Evolutionary conservation across 345 rosid species (phyloP).

Genomic region (Hibiscus syriacus): DNA sequence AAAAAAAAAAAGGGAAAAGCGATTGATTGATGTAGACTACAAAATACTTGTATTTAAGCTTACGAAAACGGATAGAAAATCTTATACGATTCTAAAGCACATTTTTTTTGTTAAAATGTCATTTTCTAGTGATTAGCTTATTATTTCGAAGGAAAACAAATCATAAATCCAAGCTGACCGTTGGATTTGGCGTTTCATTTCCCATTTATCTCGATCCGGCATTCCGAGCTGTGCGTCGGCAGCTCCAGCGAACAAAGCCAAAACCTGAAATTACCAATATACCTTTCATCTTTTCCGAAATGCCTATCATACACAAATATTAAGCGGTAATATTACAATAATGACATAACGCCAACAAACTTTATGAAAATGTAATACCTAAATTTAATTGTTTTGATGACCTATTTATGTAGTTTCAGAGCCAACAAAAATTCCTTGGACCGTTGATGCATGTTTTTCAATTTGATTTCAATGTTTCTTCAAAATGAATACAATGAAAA

Average conservation of each 20-base stretch:
- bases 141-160: constrained; percentile 1
- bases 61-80: constrained; percentile 22
- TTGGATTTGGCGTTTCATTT: constrained; percentile 23
- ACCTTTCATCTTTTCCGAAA: background rate
- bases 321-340: background rate
- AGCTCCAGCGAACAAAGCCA: background rate
- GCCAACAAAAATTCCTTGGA: background rate
- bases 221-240: constrained; percentile 13
- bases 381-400: background rate
- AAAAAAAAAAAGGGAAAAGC: background rate
- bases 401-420: background rate
- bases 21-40: constrained; percentile 11
- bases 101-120: constrained; percentile 34
- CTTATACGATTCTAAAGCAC: constrained; percentile 9
- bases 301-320: background rate
- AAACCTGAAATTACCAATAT: constrained; percentile 8
- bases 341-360: background rate
- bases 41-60: constrained; percentile 23
- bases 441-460: background rate
- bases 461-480: background rate
- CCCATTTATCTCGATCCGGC: background rate
- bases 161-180: constrained; percentile 16
- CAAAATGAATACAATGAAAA: background rate
- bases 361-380: constrained; percentile 3
- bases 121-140: constrained; percentile 26